Percentiles rank a stretch among this genome's conserved stretches.
Conservation (phyloP, 2,329 filamentous ascomycete species). For the Hysterium pulicare region DNA sequence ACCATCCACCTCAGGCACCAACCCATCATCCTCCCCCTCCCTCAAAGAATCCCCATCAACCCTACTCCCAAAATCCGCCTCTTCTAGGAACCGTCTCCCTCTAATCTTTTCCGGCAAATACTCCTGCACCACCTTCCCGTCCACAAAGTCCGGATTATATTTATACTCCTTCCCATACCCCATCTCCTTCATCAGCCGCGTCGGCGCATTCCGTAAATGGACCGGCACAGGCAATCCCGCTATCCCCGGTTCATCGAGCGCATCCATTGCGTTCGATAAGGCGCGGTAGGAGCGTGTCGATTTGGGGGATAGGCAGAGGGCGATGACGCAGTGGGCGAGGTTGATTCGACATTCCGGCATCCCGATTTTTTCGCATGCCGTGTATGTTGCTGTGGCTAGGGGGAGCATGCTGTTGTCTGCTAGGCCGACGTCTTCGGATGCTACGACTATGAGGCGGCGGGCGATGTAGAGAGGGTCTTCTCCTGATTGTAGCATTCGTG, state of each 20-base stretch:
- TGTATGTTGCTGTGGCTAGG: slow-evolving; percentile 81
- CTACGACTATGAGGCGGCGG: slow-evolving; percentile 88
- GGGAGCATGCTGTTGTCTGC: slow-evolving; percentile 81
- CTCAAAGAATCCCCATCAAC: slow-evolving; percentile 54
- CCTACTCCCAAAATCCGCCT: slow-evolving; percentile 72
- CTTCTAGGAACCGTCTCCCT: slow-evolving; percentile 73
- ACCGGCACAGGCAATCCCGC: slow-evolving; percentile 78
- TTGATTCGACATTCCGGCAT: slow-evolving; percentile 94
- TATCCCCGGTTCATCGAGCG: slow-evolving; percentile 77
- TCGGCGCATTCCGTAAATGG: slow-evolving; percentile 89
- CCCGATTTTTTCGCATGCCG: slow-evolving; percentile 86
- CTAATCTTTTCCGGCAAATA: slow-evolving; percentile 79
- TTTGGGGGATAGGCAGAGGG: slow-evolving; percentile 77
- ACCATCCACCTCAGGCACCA: no score
- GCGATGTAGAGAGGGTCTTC: slow-evolving; percentile 93
- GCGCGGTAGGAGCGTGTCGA: slow-evolving; percentile 83
- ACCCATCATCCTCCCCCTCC: background rate
- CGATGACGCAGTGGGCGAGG: slow-evolving; percentile 80
- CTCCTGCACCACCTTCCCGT: slow-evolving; percentile 79
- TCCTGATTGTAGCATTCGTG: slow-evolving; percentile 90
- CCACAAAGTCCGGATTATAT: slow-evolving; percentile 86
- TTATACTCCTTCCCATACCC: slow-evolving; percentile 92
- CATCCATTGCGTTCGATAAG: slow-evolving; percentile 74
- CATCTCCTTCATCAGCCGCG: slow-evolving; percentile 86
- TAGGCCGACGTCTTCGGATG: slow-evolving; percentile 88